Evolutionary conservation across 345 rosid genomes (phyloP), one percentile per base, ranked within the genome.

Genomic region (Capsella bursapastoris): DNA sequence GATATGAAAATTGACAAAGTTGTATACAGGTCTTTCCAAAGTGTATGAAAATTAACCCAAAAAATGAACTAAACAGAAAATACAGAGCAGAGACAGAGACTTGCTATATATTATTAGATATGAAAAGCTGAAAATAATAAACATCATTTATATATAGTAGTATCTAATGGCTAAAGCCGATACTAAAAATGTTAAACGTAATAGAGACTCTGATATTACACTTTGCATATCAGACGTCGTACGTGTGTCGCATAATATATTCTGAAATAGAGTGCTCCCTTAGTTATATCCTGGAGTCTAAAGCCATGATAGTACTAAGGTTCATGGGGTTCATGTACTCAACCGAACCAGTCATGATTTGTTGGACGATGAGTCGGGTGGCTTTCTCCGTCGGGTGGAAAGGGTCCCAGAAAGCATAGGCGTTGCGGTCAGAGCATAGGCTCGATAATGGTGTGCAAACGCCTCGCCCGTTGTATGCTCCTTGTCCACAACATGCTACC

Each of bases 331-430:
- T 52, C 95, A 90, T 90, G 67, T 84, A 84, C 22, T 82, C 47
- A 67, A 32, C 25, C 11, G 82, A 72, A 43, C 90, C 97, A 6
- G 71, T 79, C 79, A 82, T 8, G 60, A 90, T 83, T 50, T 37
- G 76, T 11, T 71, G 74, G 35, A 87, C 95, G 7, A 91, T 84
- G 15, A 89, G 51, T 27, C 83, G 57, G 64, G 82, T 87, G 1
- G 92, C 95, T 70, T 69, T 91, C 72, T 91, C 90, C 0, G 95
- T 73, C n/a, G 97, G 97, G 27, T 91, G 97, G 63, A 85, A 91
- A 63, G 87, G 71, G 56, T 91, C 97, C 95, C 92, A 89, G 53
- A 89, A 86, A 0, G 74, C 95, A 67, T 70, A 83, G 3, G 58
- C 16, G n/a, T 85, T 84, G 37, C 92, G 74, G 78, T 91, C 75